A percentile compares a stretch with the other conserved stretches of the same genome.
These are phyloP conservation scores for Naganishia kalamii DNA, from an alignment of 768 basidiomycete genomes.

Conservation along the genomic window DNA sequence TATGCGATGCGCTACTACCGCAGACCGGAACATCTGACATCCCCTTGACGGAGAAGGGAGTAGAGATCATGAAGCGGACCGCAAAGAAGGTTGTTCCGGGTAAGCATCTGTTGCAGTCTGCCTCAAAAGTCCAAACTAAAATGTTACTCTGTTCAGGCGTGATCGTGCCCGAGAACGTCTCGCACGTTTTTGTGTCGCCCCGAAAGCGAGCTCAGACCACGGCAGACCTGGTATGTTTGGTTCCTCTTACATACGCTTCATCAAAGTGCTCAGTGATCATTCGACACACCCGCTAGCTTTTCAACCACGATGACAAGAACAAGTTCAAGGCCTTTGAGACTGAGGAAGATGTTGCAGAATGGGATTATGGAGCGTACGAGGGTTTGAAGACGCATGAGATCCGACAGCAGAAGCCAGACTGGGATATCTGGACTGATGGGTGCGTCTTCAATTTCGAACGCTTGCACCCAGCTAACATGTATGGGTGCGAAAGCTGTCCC, in stretches of 20 bases:
- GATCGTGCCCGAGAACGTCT: slow-evolving; percentile 72
- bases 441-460: slow-evolving; percentile 34
- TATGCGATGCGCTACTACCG: slow-evolving; percentile 4
- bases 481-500: slow-evolving; percentile 59
- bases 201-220: slow-evolving; percentile 77
- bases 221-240: slow-evolving; percentile 61
- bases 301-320: slow-evolving; percentile 33
- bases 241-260: background rate
- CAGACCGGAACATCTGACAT: slow-evolving; percentile 86
- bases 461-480: slow-evolving; percentile 18
- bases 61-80: slow-evolving; percentile 62
- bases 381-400: slow-evolving; percentile 77
- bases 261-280: background rate
- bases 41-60: slow-evolving; percentile 71
- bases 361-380: slow-evolving; percentile 88
- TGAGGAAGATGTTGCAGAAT: slow-evolving; percentile 52
- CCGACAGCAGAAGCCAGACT: slow-evolving; percentile 55
- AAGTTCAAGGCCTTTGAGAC: slow-evolving; percentile 32
- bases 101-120: slow-evolving; percentile 45
- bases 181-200: slow-evolving; percentile 75
- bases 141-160: slow-evolving; percentile 51
- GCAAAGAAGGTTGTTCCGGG: slow-evolving; percentile 65
- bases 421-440: slow-evolving; percentile 86
- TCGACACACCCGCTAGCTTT: slow-evolving; percentile 30
- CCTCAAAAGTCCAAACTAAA: background rate